Evolutionary conservation across 768 basidiomycete genomes (phyloP), one percentile per base, ranked within the genome.

Genomic region (Tricholoma terreum): DNA sequence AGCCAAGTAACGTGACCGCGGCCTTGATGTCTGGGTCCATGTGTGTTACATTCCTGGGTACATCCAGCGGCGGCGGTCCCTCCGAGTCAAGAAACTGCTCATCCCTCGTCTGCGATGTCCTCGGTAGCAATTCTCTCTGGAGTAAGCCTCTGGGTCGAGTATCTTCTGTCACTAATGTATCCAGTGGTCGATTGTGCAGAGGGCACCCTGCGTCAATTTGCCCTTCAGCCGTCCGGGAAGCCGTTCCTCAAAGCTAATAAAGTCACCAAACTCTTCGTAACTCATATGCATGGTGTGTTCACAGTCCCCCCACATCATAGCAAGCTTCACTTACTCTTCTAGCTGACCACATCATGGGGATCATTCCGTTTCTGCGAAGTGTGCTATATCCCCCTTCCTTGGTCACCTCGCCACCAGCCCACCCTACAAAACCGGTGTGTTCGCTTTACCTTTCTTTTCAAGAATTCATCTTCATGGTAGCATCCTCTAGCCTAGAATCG

Each of bases 181-280:
- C 42, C 58, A 66, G 89, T 92, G 86, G 79, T 92, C 19, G 90
- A 92, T 68, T 90, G 90, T 70, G 90, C 88, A 12, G 89, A 92
- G 71, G 91, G 91, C 34, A 91, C 90, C 11, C 72, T 81, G 12
- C 77, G 87, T 24, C 90, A 92, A 66, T 85, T 92, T 60, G 71
- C 75, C 15, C 70, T 73, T 4, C 85, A 88, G 57, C 83, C 84
- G 54, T 62, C 63, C 59, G 60, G 40, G 54, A 69, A 59, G 49
- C 63, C 65, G 38, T 63, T 65, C 50, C 63, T 84, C 55, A 78
- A 75, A 63, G 64, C 78, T 15, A 75, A 67, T 34, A 81, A 73
- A 56, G 75, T 93, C 27, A 71, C 72, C 2, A 90, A 87, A 65
- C 80, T 94, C 43, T 92, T 94, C 68, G 77, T 94, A 52, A 93